phyloP scores from a whole-genome alignment of 2,329 filamentous ascomycete genomes.

The Leptographium lundbergii region DNA sequence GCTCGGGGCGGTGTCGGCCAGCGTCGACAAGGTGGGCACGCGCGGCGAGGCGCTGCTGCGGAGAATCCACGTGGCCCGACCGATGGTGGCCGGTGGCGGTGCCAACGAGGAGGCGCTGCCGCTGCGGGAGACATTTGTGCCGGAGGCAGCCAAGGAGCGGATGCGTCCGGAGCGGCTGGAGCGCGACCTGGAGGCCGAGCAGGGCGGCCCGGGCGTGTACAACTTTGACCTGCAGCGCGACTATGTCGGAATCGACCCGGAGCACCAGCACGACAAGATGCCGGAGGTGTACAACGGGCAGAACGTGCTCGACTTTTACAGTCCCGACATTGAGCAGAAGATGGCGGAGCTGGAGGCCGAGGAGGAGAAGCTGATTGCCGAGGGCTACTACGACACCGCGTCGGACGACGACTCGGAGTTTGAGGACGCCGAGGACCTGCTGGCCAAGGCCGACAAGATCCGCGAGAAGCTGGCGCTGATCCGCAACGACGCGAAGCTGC shows the following conservation, averaged over 20 bases:
- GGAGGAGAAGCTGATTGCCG: constrained; percentile 80
- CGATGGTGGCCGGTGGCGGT: constrained; percentile 52
- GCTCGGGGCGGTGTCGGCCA: constrained; percentile 78
- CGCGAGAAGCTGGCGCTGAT: constrained; percentile 88
- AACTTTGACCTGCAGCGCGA: constrained; percentile 85
- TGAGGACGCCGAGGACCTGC: constrained; percentile 74
- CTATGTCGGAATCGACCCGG: constrained; percentile 74
- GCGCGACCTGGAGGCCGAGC: constrained; percentile 78
- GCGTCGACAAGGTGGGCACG: constrained; percentile 61
- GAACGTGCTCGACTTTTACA: constrained; percentile 95
- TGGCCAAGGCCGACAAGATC: constrained; percentile 88
- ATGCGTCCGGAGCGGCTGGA: constrained; percentile 48
- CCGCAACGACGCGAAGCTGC: constrained; percentile 83
- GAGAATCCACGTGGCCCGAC: constrained; percentile 93
- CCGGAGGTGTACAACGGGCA: constrained; percentile 90
- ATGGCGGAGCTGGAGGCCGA: constrained; percentile 86
- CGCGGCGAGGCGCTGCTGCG: constrained; percentile 83
- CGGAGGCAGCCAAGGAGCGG: constrained; percentile 71
- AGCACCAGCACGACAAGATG: constrained; percentile 94
- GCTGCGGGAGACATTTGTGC: constrained; percentile 67
- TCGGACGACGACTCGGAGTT: constrained; percentile 62
- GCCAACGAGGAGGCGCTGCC: constrained; percentile 25
- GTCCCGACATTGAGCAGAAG: constrained; percentile 92
- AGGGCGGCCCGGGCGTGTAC: constrained; percentile 91
- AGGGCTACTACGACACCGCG: constrained; percentile 95